Conservation (phyloP, 495 filamentous ascomycete species). For the Jackrogersella minutella region DNA sequence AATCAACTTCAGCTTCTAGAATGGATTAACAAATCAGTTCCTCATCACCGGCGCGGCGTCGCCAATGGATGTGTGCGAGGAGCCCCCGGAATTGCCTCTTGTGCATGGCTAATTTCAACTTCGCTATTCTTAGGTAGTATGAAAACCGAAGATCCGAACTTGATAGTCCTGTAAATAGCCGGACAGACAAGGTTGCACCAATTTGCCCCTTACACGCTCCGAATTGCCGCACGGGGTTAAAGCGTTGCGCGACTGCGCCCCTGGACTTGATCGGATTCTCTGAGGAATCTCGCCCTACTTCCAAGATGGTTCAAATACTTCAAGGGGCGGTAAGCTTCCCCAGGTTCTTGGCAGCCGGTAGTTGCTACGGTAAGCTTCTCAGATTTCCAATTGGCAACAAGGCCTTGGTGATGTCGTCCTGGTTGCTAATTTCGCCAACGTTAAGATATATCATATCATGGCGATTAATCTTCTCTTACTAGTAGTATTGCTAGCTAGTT, state of each 20-base stretch:
- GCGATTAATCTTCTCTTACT: conserved; percentile 34
- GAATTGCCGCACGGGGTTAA: conserved; percentile 41
- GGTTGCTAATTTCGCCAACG: background rate
- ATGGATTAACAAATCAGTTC: background rate
- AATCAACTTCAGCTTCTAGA: no score
- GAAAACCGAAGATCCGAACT: conserved; percentile 6
- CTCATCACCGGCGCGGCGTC: conserved; percentile 1
- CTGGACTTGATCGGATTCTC: background rate
- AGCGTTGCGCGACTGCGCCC: background rate
- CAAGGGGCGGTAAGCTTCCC: conserved; percentile 20
- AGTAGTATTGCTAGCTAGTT: conserved; percentile 37
- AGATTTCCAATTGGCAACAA: background rate
- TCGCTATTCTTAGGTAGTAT: conserved; percentile 25
- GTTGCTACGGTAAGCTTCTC: conserved; percentile 17
- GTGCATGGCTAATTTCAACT: conserved; percentile 20
- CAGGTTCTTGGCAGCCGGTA: conserved; percentile 42
- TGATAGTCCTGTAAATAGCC: conserved; percentile 38
- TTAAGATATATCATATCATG: conserved; percentile 18
- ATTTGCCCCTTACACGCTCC: conserved; percentile 26
- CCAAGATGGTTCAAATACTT: conserved; percentile 30
- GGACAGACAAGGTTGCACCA: conserved; percentile 20
- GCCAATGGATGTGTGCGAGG: background rate
- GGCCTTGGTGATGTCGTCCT: conserved; percentile 1
- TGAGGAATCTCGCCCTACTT: conserved; percentile 19
- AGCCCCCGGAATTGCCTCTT: background rate